These are phyloP conservation scores for Azolla pinnata DNA, from an alignment of 75 land plant species.

Conservation along the genomic window DNA sequence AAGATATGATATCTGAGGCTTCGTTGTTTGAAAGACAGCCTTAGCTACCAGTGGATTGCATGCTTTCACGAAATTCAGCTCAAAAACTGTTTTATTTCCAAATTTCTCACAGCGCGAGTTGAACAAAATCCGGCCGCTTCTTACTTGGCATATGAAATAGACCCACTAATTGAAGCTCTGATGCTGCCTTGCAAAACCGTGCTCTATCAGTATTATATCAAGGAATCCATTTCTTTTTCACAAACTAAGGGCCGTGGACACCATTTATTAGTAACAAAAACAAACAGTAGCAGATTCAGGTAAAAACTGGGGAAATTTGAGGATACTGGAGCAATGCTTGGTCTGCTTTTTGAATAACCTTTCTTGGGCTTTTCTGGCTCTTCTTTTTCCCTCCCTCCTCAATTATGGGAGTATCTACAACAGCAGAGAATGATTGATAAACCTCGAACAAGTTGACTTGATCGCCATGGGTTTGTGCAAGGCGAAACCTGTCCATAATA, in stretches of 20 bases:
- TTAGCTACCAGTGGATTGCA: too few relatives aligned
- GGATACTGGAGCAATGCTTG: constrained; percentile 3
- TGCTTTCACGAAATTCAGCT: too few relatives aligned
- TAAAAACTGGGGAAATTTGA: too few relatives aligned
- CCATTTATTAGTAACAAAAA: neutral
- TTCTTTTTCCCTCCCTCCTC: neutral
- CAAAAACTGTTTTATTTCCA: too few relatives aligned
- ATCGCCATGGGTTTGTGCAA: constrained; percentile 5
- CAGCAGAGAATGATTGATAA: neutral
- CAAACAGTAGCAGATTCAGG: neutral
- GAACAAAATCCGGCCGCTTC: constrained; percentile 4
- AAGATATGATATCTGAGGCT: too few relatives aligned
- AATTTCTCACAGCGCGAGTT: neutral
- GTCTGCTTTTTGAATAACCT: neutral
- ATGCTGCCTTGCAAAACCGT: constrained; percentile 9
- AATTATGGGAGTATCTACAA: neutral
- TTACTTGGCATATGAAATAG: constrained; percentile 4
- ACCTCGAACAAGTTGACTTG: neutral
- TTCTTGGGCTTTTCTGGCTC: neutral
- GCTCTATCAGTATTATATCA: neutral
- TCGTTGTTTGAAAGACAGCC: too few relatives aligned
- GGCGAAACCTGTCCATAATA: neutral
- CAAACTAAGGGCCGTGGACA: neutral
- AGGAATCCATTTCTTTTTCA: neutral
- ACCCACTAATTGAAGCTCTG: constrained; percentile 10